Base-by-base conservation (phyloP, 805 yeast species). In the Nakazawaea ambrosiae region DNA sequence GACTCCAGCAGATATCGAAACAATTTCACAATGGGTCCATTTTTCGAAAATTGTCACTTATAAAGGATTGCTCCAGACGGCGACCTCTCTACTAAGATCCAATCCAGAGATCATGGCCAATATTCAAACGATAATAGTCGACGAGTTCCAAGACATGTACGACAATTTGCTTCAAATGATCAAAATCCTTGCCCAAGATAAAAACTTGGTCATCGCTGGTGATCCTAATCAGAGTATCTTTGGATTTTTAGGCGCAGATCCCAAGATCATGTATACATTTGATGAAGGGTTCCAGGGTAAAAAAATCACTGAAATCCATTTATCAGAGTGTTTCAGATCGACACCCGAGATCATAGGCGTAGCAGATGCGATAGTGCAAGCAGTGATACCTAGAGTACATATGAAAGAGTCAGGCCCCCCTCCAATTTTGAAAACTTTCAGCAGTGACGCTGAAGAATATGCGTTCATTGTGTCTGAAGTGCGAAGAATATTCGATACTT, bases 121-220 rank as follows among this genome's bases (percentile, higher is more conserved):
- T 4, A 58, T 55, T 44, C 64, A 65, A 35, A 59, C 65, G 2
- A 63, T 79, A 0, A 54, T 83, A 1, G 76, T 82, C 10, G 90
- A 83, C 57, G 90, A 83, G 51, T 78, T 77, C 49, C 90, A 83
- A 51, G 90, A 83, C 54, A 64, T 81, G 51, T 73, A 77, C 44
- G 68, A 70, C 0, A 63, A 62, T 8, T 56, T 81, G 16, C 48
- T 73, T 19, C 63, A 64, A 15, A 51, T 81, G 2, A 56, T 79
- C 4, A 49, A 54, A 4, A 50, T 62, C 1, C 56, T 73, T 2
- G 45, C 65, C 0, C 41, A 41, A 6, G 46, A 48, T 2, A 66
- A 72, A 37, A 88, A 82, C 51, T 48, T 83, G 25, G 69, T 80
- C 2, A 53, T 82, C 15, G 81, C 87, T 4, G 89, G 89, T 1